phyloP scores from a whole-genome alignment of 2,329 filamentous ascomycete species.

The Aspergillus sp. region DNA sequence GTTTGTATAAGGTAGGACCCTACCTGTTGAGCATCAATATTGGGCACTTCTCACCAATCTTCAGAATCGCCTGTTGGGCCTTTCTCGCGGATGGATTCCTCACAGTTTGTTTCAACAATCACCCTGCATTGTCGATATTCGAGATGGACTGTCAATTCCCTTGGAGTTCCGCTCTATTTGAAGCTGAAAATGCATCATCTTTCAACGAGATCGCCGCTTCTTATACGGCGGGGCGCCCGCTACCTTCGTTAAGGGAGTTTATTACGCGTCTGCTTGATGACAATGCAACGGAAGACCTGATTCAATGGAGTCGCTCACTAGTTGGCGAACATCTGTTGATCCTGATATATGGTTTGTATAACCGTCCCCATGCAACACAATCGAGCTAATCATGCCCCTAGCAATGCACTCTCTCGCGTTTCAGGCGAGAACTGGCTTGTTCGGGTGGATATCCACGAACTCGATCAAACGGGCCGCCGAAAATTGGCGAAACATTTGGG shows the following conservation, averaged over 20 bases:
- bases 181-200: constrained; percentile 29
- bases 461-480: constrained; percentile 29
- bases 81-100: constrained; percentile 37
- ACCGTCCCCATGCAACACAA: fast-evolving
- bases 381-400: constrained; percentile 3
- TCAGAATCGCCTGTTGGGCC: constrained; percentile 30
- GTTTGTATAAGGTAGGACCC: constrained; percentile 25
- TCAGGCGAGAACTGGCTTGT: constrained; percentile 27
- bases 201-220: constrained; percentile 24
- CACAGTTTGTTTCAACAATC: constrained; percentile 36
- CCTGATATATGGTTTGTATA: constrained; percentile 31
- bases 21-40: neutral
- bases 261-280: constrained; percentile 27
- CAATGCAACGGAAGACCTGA: constrained; percentile 8
- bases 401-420: constrained; percentile 35
- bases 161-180: constrained; percentile 32
- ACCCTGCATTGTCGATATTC: constrained; percentile 32
- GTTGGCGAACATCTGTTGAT: constrained; percentile 33
- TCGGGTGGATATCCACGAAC: constrained; percentile 27
- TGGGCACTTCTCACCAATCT: neutral
- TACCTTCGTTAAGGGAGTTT: constrained; percentile 29
- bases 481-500: constrained; percentile 34
- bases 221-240: constrained; percentile 13
- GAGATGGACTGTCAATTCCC: constrained; percentile 36
- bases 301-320: constrained; percentile 29